These are phyloP conservation scores for Diutina catenulata DNA, from an alignment of 1,139 yeast genomes.

Conservation along the genomic window DNA sequence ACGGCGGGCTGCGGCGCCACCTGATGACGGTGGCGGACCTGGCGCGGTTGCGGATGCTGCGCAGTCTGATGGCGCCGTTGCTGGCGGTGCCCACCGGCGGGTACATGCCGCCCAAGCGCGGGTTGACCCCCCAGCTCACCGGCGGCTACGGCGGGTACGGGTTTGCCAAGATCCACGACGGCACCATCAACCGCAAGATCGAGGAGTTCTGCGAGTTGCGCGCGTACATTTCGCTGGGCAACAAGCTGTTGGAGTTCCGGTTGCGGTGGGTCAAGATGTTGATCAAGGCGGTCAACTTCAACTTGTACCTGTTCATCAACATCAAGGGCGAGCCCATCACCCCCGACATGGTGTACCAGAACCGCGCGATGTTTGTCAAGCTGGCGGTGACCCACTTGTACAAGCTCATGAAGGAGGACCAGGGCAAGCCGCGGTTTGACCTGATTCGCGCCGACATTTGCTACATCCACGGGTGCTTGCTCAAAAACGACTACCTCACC, in stretches of 20 bases:
- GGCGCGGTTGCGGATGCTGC: conserved; percentile 7
- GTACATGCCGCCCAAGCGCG: conserved; percentile 6
- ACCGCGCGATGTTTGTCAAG: conserved; percentile 27
- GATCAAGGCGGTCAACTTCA: conserved; percentile 28
- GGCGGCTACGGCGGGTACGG: conserved; percentile 5
- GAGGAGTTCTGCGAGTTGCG: conserved; percentile 26
- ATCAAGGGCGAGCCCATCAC: conserved; percentile 32
- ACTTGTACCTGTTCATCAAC: conserved; percentile 30
- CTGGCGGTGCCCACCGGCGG: conserved; percentile 4
- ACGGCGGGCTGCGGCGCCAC: conserved; percentile 3
- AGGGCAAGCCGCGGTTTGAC: conserved; percentile 3
- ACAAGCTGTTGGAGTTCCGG: conserved; percentile 31
- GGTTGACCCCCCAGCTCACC: conserved; percentile 2
- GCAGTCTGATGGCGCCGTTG: background rate
- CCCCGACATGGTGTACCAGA: conserved; percentile 20
- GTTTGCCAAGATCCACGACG: conserved; percentile 12
- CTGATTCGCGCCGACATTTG: conserved; percentile 14
- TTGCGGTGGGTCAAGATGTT: conserved; percentile 36
- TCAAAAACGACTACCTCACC: conserved; percentile 23
- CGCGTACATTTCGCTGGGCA: conserved; percentile 29
- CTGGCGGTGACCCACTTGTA: conserved; percentile 29
- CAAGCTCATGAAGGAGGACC: conserved; percentile 23
- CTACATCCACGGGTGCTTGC: conserved; percentile 28
- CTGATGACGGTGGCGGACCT: conserved; percentile 6
- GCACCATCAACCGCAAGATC: conserved; percentile 20